Conservation (phyloP, 2,329 filamentous ascomycete species). For the Lomentospora prolificans region DNA sequence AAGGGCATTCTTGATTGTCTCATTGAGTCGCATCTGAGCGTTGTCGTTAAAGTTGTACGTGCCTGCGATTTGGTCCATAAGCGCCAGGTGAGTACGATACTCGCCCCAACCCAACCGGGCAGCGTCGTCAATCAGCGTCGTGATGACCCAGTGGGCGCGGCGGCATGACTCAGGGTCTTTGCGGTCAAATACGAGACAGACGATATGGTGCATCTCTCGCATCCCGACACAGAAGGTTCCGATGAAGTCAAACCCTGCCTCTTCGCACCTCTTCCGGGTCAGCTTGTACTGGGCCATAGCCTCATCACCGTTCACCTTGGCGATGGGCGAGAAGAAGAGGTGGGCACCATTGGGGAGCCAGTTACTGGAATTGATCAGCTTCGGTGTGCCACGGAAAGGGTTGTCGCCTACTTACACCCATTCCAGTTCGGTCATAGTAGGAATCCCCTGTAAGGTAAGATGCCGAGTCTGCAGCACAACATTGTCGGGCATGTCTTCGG, state of each 20-base stretch:
- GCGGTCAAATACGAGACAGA: constrained; percentile 42
- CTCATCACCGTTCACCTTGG: constrained; percentile 23
- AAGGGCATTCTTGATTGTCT: constrained; percentile 32
- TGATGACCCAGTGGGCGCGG: constrained; percentile 20
- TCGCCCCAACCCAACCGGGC: constrained; percentile 32
- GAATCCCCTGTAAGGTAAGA: constrained; percentile 23
- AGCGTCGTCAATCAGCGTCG: constrained; percentile 27
- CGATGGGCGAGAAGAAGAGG: constrained; percentile 27
- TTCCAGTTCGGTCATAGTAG: constrained; percentile 27
- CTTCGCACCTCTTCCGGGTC: constrained; percentile 16
- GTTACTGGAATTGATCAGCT: constrained; percentile 10
- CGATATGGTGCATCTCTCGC: constrained; percentile 32
- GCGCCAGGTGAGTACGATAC: constrained; percentile 34
- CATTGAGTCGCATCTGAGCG: constrained; percentile 31
- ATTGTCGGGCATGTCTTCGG: constrained; percentile 22
- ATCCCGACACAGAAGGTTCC: constrained; percentile 21
- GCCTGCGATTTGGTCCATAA: constrained; percentile 36
- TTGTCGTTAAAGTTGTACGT: constrained; percentile 35
- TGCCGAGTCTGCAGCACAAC: constrained; percentile 21
- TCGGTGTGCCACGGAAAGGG: background rate
- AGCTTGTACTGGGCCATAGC: constrained; percentile 23
- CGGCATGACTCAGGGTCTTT: constrained; percentile 26
- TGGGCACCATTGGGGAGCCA: constrained; percentile 29
- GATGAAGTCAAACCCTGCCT: constrained; percentile 21
- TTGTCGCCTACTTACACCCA: constrained; percentile 17